Evolutionary conservation across 352 stramenopile genomes (phyloP), one percentile per base, ranked within the genome.

Genomic region (Phytophthora litchii): DNA sequence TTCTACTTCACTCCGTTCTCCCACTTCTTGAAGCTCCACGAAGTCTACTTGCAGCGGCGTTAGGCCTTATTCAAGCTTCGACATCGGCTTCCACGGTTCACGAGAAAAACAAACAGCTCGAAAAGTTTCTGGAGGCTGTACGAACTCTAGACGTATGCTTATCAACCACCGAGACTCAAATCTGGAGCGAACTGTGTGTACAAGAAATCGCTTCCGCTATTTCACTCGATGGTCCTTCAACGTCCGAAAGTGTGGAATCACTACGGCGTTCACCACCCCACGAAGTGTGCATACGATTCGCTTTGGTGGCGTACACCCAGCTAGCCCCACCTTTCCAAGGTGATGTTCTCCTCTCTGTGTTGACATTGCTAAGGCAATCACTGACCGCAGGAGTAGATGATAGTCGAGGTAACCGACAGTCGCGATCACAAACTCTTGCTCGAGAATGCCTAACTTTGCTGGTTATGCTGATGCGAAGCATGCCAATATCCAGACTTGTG

Each of bases 151-250:
- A 61, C 10, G 46, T 55, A 35, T 69, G 55, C 16, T 40, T 91
- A 10, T 68, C 78, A 12, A 17, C 46, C 7, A 44, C 49, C 0
- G 64, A 86, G 25, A 43, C 58, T 0, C 43, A 64, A 13, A n/a
- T 74, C 3, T 91, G 82, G 82, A 77, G 70, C 8, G 66, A 88
- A 1, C 42, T 86, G 34, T 89, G 82, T 12, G 61, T 88, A 20
- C 82, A 86, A 34, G 78, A 89, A 23, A 74, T 87, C 14, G 67
- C 64, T 0, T 32, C 83, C 4, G 71, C 71, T 0, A 77, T 89
- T 12, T 68, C 81, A 2, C 45, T 54, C 5, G 67, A 61, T 9
- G 42, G 7, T 13, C 40, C 48, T 0, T 34, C 34, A 19, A 12
- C 47, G 4, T 17, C 20, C 0, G 54, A 63, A 36, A 50, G 40